These are phyloP conservation scores for Tulasnella calospora DNA, from an alignment of 768 basidiomycete genomes.

Conservation along the genomic window DNA sequence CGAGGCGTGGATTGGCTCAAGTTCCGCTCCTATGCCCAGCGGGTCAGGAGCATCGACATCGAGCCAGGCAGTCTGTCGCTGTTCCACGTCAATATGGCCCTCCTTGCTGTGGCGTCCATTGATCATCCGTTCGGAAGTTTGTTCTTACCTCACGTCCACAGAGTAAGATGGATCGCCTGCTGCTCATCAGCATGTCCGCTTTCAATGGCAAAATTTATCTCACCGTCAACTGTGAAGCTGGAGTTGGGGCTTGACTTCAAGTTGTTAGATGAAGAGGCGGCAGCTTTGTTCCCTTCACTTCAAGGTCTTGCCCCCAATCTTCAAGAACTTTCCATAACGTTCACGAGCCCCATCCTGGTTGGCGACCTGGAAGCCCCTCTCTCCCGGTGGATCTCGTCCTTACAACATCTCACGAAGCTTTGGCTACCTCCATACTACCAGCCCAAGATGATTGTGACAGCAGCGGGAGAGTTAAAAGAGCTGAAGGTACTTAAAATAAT, in stretches of 20 bases:
- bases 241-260: not conserved
- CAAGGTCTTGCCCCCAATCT: not conserved
- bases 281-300: not conserved
- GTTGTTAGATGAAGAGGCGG: not conserved
- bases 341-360: not conserved
- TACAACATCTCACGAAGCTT: not conserved
- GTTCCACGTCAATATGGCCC: not conserved
- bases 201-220: not conserved
- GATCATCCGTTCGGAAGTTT: not conserved
- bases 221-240: not conserved
- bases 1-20: not conserved
- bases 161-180: not conserved
- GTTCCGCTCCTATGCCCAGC: not conserved
- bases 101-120: not conserved
- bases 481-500: not conserved
- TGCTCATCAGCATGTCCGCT: not conserved
- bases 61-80: not conserved
- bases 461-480: not conserved
- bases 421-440: not conserved
- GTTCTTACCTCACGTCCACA: not conserved
- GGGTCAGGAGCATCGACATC: not conserved
- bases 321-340: not conserved
- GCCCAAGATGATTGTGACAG: not conserved
- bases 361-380: not conserved
- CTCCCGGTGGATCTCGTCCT: not conserved